These are phyloP conservation scores for Luvunga scandens DNA, from an alignment of 345 rosid genomes.

Conservation along the genomic window DNA sequence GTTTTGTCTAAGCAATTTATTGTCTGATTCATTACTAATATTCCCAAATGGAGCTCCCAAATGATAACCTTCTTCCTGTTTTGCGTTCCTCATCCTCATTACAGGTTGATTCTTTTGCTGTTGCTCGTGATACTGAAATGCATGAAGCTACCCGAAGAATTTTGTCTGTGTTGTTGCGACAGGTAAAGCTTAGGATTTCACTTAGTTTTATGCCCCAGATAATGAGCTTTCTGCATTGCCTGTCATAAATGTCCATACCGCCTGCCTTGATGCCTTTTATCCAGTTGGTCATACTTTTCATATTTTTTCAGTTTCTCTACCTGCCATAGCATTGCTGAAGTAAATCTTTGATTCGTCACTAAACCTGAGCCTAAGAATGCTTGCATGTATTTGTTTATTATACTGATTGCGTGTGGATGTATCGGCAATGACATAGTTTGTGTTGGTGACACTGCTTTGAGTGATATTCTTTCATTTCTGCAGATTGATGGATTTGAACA, in stretches of 20 bases:
- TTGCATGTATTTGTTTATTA: background rate
- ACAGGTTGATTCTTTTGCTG: conserved; percentile 97
- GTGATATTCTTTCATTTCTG: conserved; percentile 11
- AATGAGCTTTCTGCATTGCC: background rate
- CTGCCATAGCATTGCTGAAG: background rate
- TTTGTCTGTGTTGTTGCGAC: conserved; percentile 82
- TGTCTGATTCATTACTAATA: background rate
- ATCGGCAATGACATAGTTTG: background rate
- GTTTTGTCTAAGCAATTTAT: background rate
- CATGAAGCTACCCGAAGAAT: conserved; percentile 97
- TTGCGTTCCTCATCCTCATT: background rate
- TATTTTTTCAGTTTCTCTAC: background rate
- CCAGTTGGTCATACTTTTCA: background rate
- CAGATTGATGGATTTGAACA: conserved; percentile 99
- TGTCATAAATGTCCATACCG: background rate
- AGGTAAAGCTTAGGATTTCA: conserved; percentile 41
- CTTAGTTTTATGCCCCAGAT: background rate
- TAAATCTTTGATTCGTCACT: background rate
- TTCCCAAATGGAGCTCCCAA: background rate
- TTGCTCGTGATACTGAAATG: conserved; percentile 74
- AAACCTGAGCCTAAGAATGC: background rate
- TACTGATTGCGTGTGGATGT: background rate
- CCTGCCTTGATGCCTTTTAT: background rate
- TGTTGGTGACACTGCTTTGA: background rate
- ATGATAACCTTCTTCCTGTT: background rate